Evolutionary conservation across 257 asterid species (phyloP).

Genomic region (Leonotis leonurus): DNA sequence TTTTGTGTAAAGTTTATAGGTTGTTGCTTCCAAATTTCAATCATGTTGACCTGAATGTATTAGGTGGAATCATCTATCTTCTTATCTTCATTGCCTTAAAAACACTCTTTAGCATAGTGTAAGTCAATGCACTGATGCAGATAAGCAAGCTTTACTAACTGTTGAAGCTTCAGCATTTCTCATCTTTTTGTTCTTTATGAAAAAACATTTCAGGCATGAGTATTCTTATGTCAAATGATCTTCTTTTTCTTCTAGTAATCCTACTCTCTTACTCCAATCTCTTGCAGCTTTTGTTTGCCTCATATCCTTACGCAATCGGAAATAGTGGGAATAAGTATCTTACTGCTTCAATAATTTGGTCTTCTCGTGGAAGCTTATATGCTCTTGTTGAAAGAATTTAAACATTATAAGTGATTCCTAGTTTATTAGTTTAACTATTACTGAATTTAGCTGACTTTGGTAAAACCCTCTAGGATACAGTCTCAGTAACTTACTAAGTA

Average conservation of each 20-base stretch:
- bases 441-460: not conserved
- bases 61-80: not conserved
- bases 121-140: too few species aligned
- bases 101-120: not conserved
- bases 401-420: not conserved
- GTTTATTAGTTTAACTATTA: not conserved
- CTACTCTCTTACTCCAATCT: not conserved
- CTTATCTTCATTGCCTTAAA: too few species aligned
- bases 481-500: too few species aligned
- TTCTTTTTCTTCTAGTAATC: not conserved
- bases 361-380: not conserved
- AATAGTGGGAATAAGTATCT: not conserved
- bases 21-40: not conserved
- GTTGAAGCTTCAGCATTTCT: not conserved
- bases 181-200: not conserved
- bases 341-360: not conserved
- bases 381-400: not conserved
- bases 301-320: not conserved
- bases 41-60: not conserved
- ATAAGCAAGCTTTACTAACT: not conserved
- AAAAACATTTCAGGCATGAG: not conserved
- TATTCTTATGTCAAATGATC: too few species aligned
- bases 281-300: not conserved
- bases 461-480: not conserved
- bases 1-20: not conserved